These are phyloP conservation scores for Gossypium davidsonii DNA, from an alignment of 441 rosid species.

Conservation along the genomic window DNA sequence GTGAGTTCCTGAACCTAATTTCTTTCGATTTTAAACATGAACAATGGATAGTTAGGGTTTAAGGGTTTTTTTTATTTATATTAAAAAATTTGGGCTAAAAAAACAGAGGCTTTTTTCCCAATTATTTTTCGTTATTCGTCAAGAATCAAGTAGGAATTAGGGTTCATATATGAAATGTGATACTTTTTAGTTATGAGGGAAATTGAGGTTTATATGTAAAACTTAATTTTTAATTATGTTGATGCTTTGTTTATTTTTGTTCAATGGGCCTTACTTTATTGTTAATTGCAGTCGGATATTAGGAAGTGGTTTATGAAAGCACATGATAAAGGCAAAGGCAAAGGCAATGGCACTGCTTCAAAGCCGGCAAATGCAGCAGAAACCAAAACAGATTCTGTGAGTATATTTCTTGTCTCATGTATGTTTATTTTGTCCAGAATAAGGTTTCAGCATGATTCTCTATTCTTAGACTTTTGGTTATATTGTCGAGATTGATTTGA, in stretches of 20 bases:
- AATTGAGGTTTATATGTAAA: neutral
- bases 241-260: neutral
- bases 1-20: neutral
- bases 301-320: slow-evolving; percentile 94
- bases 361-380: slow-evolving; percentile 29
- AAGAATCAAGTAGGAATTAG: neutral
- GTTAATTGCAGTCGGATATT: slow-evolving; percentile 64
- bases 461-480: neutral
- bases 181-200: neutral
- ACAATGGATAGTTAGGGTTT: neutral
- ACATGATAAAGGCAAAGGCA: slow-evolving; percentile 60
- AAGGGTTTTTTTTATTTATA: neutral
- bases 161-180: neutral
- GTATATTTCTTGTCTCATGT: slow-evolving; percentile 18
- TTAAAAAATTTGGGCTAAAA: neutral
- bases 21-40: neutral
- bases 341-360: slow-evolving; percentile 40
- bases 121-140: neutral
- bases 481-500: neutral
- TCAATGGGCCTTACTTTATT: neutral
- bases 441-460: neutral
- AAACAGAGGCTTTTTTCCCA: neutral
- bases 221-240: neutral
- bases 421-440: neutral
- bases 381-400: slow-evolving; percentile 42